These are phyloP conservation scores for Xerocomellus amylosporus DNA, from an alignment of 768 basidiomycete species.

Conservation along the genomic window DNA sequence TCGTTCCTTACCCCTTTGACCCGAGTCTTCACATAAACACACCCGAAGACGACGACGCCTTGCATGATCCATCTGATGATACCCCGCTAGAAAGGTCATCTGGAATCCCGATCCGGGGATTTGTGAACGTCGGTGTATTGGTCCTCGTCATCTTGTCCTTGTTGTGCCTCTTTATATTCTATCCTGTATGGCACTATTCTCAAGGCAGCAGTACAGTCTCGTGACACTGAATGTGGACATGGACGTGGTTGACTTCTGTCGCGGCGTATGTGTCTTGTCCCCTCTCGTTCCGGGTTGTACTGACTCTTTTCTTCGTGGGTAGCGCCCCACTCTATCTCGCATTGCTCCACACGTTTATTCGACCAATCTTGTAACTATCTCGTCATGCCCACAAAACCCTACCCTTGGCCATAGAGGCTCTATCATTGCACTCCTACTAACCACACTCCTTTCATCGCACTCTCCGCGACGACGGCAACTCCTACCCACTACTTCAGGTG, in stretches of 20 bases:
- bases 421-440: background rate
- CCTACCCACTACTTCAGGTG: background rate
- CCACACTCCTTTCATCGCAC: slow-evolving; percentile 1
- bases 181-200: slow-evolving; percentile 57
- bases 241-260: background rate
- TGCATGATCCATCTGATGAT: slow-evolving; percentile 59
- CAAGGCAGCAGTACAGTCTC: background rate
- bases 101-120: slow-evolving; percentile 42
- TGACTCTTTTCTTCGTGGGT: background rate
- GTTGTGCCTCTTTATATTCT: slow-evolving; percentile 75
- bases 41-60: slow-evolving; percentile 68
- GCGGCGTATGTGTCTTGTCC: slow-evolving; percentile 7
- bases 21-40: slow-evolving; percentile 56
- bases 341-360: slow-evolving; percentile 7
- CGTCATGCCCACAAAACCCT: background rate
- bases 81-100: slow-evolving; percentile 24
- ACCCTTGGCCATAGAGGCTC: background rate
- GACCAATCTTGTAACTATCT: background rate
- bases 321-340: background rate
- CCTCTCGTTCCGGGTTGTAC: background rate
- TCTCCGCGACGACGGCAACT: background rate
- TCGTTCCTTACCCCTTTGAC: slow-evolving; percentile 72
- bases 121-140: slow-evolving; percentile 71
- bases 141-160: slow-evolving; percentile 58
- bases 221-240: slow-evolving; percentile 3